Conservation (phyloP, 345 rosid genomes). For the Boechera stricta region DNA sequence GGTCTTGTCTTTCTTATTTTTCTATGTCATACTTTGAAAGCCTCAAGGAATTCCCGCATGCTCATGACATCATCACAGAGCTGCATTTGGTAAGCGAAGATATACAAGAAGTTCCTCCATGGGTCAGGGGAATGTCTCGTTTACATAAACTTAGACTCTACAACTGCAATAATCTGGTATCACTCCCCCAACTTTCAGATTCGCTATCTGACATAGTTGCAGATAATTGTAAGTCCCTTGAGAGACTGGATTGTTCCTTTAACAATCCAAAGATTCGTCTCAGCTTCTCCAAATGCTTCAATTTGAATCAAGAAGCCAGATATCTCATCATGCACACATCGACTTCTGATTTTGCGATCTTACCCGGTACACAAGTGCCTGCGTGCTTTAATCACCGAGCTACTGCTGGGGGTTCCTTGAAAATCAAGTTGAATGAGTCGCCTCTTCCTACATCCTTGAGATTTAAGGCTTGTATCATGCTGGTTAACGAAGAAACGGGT, state of each 20-base stretch:
- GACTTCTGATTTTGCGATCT: not conserved
- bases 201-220: not conserved
- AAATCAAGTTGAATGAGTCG: too few species aligned
- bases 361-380: not conserved
- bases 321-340: not conserved
- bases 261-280: not conserved
- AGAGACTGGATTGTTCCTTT: not conserved
- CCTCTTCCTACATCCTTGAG: not conserved
- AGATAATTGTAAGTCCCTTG: not conserved
- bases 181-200: not conserved
- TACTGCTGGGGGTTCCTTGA: not conserved
- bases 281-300: not conserved
- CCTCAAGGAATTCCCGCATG: not conserved
- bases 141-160: not conserved
- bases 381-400: not conserved
- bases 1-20: not conserved
- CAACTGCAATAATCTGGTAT: not conserved
- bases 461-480: too few species aligned
- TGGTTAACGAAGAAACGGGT: too few species aligned
- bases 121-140: not conserved
- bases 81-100: not conserved
- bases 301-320: not conserved
- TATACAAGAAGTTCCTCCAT: not conserved
- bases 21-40: not conserved
- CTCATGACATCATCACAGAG: not conserved